Base-by-base conservation (phyloP, 2,329 filamentous ascomycete species). In the Parascedosporium putredinis region DNA sequence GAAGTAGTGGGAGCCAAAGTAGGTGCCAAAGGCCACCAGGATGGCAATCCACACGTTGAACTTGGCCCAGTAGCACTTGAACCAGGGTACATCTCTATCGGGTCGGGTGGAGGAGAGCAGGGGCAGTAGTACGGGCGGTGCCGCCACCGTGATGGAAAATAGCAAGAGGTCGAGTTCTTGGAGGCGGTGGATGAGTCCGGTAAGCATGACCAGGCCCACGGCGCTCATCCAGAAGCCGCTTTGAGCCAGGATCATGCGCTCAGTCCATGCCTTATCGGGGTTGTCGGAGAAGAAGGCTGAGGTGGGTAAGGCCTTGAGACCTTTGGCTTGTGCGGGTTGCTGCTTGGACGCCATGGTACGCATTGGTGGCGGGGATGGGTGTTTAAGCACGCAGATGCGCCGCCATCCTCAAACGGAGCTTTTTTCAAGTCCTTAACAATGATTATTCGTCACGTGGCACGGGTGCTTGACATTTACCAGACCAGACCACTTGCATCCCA, bases 1-100 rank as follows among this genome's bases (percentile, higher is more conserved):
- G 49, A 55, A 55, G 49, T 55, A 55, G 29, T 52, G 48, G 14
- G 54, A 51, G 1, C 54, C 54, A 23, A 54, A 50, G 49, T 55
- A 55, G 14, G 49, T 55, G 14, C 54, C 54, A 45, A 52, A 54
- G 18, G n/a, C 27, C 10, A 55, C 54, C 20, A 55, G 31, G n/a
- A 53, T 45, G 14, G 33, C 42, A 22, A 54, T 40, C 51, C 53
- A 55, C 23, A 52, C 6, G 51, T 55, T 52, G 36, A 55, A 51
- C 45, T 53, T 54, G 45, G 54, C 22, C 50, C 51, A 51, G 52
- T 55, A 54, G 40, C 34, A 25, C 9, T 47, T 36, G 14, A 27
- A 31, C 25, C 18, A 31, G 12, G 25, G 45, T 20, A 31, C 25
- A 16, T n/a, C 9, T 23, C 20, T 31, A 16, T 29, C 45, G 12